Evolutionary conservation across 208 protist species (phyloP), one percentile per base, ranked within the genome.

Genomic region (Balamuthia mandrillaris): DNA sequence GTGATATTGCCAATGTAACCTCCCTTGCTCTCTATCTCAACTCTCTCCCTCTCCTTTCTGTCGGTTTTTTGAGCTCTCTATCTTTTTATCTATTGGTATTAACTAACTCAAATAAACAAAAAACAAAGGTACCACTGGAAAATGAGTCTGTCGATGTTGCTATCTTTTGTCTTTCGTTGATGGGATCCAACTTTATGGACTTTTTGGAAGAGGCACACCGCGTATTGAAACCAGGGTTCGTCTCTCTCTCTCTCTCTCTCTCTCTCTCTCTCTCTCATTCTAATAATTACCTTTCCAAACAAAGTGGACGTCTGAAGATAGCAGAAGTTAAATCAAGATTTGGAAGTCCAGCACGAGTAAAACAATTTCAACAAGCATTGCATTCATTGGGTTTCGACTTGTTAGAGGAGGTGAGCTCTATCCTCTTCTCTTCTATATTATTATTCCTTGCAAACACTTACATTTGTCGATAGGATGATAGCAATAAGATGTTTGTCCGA

Each of bases 141-240:
- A 81, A 77, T 49, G 88, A 91, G 27, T 91, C 90, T 10, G 91
- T 96, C 14, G 96, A 98, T 61, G 93, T 98, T 14, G 96, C 92
- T 70, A 86, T 98, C 84, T 98, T 97, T 75, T 97, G 94, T 21
- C 87, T 98, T 5, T 96, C 95, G 51, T 87, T 98, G 31, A 98
- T 98, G 96, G 94, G 96, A 21, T 97, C 96, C n/a, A 96, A 98
- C 88, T 96, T 96, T 82, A 86, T 93, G 5, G 92, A 96, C 47
- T 96, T 95, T 66, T 60, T 98, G 2, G 90, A 91, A 42, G 96
- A 98, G 88, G 96, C 96, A 1, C 94, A 96, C 70, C 93, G 96
- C 74, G 88, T 97, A 33, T 83, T 98, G 45, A 96, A 45, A 61
- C 24, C 44, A 37, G 79, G 54, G 84, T 90, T 52, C 24, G 31